Evolutionary conservation across 345 rosid species (phyloP).

Genomic region (Dipteronia dyeriana): DNA sequence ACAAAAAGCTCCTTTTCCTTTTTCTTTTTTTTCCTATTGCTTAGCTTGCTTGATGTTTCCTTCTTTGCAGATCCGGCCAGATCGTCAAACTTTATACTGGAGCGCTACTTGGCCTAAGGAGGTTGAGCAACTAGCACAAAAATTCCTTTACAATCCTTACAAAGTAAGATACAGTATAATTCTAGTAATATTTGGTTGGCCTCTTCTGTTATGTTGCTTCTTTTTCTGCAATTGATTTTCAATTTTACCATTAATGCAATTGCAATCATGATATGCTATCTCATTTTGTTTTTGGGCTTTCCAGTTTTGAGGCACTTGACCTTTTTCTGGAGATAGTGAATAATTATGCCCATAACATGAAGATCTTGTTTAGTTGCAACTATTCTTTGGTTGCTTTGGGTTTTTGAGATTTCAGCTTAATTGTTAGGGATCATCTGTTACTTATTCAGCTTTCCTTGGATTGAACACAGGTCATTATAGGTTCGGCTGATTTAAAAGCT

Average conservation of each 20-base stretch:
- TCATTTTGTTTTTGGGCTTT: not conserved
- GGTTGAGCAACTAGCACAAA: conserved; percentile 83
- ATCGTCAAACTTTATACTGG: conserved; percentile 98
- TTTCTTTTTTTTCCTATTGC: not conserved
- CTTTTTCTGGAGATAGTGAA: not conserved
- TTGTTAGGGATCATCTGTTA: conserved; percentile 10
- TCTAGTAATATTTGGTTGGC: not conserved
- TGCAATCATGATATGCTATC: not conserved
- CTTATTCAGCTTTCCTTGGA: conserved; percentile 10
- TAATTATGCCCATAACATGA: not conserved
- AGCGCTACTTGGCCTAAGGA: conserved; percentile 99
- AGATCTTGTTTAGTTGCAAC: not conserved
- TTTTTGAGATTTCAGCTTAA: not conserved
- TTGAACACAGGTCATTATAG: conserved; percentile 72
- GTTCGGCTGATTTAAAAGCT: conserved; percentile 92
- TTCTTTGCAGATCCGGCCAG: conserved; percentile 78
- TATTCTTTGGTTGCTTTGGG: conserved; percentile 3
- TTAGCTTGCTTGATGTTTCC: conserved; percentile 7
- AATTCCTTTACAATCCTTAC: conserved; percentile 94
- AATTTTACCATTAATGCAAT: conserved; percentile 1
- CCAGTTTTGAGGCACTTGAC: conserved; percentile 14
- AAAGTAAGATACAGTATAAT: conserved; percentile 55
- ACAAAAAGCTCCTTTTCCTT: not conserved
- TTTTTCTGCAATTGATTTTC: conserved; percentile 11
- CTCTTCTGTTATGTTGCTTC: conserved; percentile 1